phyloP scores from a whole-genome alignment of 2,329 filamentous ascomycete genomes.

The Ceratocystis cubensis region DNA sequence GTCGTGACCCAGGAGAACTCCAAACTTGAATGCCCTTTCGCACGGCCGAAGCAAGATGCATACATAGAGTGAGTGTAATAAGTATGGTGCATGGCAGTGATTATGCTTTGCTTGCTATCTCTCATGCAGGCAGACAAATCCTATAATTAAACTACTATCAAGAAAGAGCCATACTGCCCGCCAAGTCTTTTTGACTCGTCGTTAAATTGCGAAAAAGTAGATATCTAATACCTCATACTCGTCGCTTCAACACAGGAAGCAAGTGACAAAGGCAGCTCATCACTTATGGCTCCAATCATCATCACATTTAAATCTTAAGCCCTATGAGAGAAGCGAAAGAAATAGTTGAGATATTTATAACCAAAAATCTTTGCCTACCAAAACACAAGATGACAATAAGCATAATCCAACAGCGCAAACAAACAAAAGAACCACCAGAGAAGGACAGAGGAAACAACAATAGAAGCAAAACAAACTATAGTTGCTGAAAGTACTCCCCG shows the following conservation, averaged over 20 bases:
- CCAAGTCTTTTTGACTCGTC: background rate
- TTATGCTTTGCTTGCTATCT: background rate
- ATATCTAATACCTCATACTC: background rate
- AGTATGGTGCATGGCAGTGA: background rate
- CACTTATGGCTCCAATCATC: background rate
- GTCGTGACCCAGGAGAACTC: background rate
- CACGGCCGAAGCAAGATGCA: background rate
- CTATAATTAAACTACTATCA: background rate
- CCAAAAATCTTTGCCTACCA: background rate
- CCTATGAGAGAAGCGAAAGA: background rate
- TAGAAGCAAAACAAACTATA: constrained; percentile 1
- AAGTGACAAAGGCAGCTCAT: background rate
- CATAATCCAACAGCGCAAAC: constrained; percentile 3
- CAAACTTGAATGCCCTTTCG: background rate
- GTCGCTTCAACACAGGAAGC: background rate
- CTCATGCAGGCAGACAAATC: background rate
- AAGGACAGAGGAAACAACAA: background rate
- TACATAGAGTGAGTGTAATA: background rate
- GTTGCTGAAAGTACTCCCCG: background rate
- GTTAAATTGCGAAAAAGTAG: background rate
- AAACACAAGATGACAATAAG: constrained; percentile 7
- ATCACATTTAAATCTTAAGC: background rate
- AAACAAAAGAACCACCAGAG: background rate
- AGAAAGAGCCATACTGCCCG: background rate
- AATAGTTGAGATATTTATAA: background rate